These are phyloP conservation scores for Kernera saxatilis DNA, from an alignment of 345 rosid genomes.

Conservation along the genomic window DNA sequence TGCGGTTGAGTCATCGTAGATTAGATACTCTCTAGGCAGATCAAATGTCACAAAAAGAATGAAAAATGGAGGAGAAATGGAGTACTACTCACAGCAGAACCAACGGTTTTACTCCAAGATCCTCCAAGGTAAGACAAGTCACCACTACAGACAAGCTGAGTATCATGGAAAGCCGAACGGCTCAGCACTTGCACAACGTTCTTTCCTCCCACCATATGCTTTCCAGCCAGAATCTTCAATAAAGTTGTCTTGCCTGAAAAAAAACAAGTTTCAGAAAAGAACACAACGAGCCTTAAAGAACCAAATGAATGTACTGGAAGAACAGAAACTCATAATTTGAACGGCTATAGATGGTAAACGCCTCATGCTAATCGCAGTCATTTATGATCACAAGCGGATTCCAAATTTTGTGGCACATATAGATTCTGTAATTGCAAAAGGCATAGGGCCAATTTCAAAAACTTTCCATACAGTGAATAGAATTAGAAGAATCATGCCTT, in stretches of 20 bases:
- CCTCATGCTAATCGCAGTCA: background rate
- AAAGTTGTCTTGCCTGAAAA: conserved; percentile 78
- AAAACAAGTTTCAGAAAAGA: background rate
- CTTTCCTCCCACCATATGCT: conserved; percentile 93
- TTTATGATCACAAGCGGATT: background rate
- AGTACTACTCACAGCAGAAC: conserved; percentile 68
- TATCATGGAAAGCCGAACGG: conserved; percentile 85
- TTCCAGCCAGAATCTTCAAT: conserved; percentile 79
- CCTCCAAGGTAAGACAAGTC: conserved; percentile 87
- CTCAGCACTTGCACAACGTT: conserved; percentile 72
- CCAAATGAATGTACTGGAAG: background rate
- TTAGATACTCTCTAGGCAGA: background rate
- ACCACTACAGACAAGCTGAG: conserved; percentile 76
- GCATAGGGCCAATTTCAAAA: background rate
- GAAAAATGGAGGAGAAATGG: background rate
- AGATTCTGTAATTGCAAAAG: background rate
- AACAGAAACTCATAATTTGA: background rate
- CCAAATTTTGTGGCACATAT: background rate
- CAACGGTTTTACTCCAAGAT: conserved; percentile 89
- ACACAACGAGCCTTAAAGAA: background rate
- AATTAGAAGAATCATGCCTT: background rate
- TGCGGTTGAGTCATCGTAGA: background rate
- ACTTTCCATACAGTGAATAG: background rate
- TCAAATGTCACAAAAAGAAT: background rate
- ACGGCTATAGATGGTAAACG: background rate